A percentile compares a stretch with the other conserved stretches of the same genome.
Conservation (phyloP, 2,329 filamentous ascomycete genomes). For the Sordariomycetes sp. region DNA sequence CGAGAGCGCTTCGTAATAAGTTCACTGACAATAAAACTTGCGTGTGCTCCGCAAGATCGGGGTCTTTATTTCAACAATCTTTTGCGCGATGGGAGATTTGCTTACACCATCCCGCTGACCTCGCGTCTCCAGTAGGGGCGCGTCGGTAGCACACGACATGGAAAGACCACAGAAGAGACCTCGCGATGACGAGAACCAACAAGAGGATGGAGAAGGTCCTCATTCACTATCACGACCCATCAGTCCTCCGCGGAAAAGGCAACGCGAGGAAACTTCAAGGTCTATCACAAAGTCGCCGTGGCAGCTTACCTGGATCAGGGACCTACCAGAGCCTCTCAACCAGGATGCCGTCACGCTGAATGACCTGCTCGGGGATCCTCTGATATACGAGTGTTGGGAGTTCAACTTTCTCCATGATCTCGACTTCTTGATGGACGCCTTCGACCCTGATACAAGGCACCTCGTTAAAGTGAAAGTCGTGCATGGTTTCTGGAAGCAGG, state of each 20-base stretch:
- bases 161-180: conserved; percentile 20
- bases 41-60: too few relatives aligned
- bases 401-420: conserved; percentile 61
- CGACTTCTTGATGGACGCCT: conserved; percentile 42
- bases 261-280: conserved; percentile 6
- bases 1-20: too few relatives aligned
- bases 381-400: conserved; percentile 64
- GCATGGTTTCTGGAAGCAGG: conserved; percentile 58
- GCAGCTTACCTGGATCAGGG: conserved; percentile 59
- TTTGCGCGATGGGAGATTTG: too few relatives aligned
- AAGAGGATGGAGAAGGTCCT: conserved; percentile 5
- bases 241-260: conserved; percentile 32
- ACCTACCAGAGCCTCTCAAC: conserved; percentile 52
- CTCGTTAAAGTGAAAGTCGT: conserved; percentile 45
- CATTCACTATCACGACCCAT: conserved; percentile 27
- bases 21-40: too few relatives aligned
- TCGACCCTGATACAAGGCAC: conserved; percentile 40
- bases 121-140: too few relatives aligned
- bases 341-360: conserved; percentile 54
- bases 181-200: conserved; percentile 9
- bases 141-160: too few relatives aligned
- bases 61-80: too few relatives aligned
- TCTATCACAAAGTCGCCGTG: conserved; percentile 50
- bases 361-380: conserved; percentile 64
- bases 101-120: not conserved